Evolutionary conservation across 2,329 filamentous ascomycete species (phyloP), one percentile per base, ranked within the genome.

Genomic region (Aspergillus neoniger): DNA sequence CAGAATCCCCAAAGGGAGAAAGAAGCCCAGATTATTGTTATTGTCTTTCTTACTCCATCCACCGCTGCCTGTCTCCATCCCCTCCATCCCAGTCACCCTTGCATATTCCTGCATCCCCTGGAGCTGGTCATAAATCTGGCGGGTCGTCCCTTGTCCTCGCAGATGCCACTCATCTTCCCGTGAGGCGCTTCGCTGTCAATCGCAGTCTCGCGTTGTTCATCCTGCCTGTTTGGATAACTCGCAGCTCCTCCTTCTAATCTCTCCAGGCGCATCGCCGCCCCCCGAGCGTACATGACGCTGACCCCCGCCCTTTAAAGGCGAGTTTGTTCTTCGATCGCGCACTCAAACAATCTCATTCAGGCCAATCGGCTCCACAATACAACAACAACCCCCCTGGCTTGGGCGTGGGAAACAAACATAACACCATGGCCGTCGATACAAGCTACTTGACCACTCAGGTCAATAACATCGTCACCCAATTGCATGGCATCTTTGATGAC

Each of bases 401-500:
- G 65, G 63, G 63, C 41, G 30, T 21, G 28, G 49, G 51, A 30
- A n/a, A 21, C 51, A 39, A 36, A 8, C 14, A 47, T 30, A 14
- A 55, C 62, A 61, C 53, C 39, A 79, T 79, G 77, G 72, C 75
- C 57, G 96, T 97, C 88, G 93, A 97, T 79, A 92, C 93, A 61
- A 91, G 91, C 76, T 96, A 96, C 78, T 84, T 98, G 74, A 91
- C 92, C 70, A 92, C 96, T 77, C 95, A 98, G 86, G 91, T 99
- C 80, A 95, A 92, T 68, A 92, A 86, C 71, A 97, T 96, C 74
- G 92, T 98, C 75, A 87, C 87, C 77, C 92, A 97, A 79, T 85
- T 99, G 63, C 94, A 98, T 79, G 91, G 90, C 66, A 86, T 98
- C 60, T 99, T 97, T 73, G 95, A 99, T 76, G 94, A 99, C 75